Conservation (phyloP, 129 eudicot species). For the Scalesia atractyloides region DNA sequence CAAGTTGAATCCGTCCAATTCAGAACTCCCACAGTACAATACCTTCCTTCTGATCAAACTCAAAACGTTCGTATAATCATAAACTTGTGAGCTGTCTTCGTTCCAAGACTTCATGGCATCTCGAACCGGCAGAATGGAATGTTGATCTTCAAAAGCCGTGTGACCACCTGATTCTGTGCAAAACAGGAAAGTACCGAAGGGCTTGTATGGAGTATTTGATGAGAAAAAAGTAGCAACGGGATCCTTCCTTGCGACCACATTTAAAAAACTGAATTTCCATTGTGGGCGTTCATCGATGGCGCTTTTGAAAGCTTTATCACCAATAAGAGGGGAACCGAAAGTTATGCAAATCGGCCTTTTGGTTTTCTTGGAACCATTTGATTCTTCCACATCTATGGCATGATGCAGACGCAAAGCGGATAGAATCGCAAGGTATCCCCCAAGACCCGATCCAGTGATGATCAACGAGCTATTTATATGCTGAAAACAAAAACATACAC, state of each 20-base stretch:
- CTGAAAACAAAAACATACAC: conserved; percentile 22
- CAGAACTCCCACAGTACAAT: conserved; percentile 35
- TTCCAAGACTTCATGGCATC: neutral
- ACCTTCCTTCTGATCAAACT: conserved; percentile 29
- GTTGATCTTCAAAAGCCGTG: conserved; percentile 39
- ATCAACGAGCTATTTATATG: conserved; percentile 24
- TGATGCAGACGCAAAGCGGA: conserved; percentile 43
- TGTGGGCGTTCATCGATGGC: conserved; percentile 49
- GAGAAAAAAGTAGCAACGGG: conserved; percentile 30
- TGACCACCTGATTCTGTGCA: conserved; percentile 47
- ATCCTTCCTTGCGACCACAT: conserved; percentile 42
- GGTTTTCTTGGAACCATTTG: neutral
- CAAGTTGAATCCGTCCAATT: conserved; percentile 1
- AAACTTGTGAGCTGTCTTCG: conserved; percentile 7
- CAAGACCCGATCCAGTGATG: conserved; percentile 41
- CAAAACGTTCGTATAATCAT: conserved; percentile 34
- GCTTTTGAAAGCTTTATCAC: conserved; percentile 33
- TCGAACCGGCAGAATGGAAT: conserved; percentile 28
- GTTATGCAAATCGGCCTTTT: conserved; percentile 51
- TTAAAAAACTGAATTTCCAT: conserved; percentile 51
- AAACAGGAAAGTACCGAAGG: conserved; percentile 48
- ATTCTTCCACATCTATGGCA: conserved; percentile 24
- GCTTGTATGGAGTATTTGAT: conserved; percentile 30
- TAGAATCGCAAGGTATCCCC: conserved; percentile 53
- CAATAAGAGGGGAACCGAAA: conserved; percentile 61